Conservation (phyloP, 495 filamentous ascomycete genomes). For the Staphylotrichum tortipilum region DNA sequence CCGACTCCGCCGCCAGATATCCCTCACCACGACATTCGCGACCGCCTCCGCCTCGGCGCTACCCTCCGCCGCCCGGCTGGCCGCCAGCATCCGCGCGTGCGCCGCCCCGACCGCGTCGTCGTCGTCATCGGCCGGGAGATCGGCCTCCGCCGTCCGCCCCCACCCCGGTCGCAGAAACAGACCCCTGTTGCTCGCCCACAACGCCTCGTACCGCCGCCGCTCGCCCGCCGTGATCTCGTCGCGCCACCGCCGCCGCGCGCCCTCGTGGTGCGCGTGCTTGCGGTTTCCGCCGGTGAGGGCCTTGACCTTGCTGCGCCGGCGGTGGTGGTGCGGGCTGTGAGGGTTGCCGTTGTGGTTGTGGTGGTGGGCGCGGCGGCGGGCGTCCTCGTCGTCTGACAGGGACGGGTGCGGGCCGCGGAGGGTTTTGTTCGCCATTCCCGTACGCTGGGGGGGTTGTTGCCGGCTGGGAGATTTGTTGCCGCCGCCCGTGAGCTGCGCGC, state of each 20-base stretch:
- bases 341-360: too few relatives aligned
- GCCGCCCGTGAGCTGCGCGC: conserved; percentile 38
- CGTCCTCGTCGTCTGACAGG: conserved; percentile 48
- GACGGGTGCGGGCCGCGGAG: conserved; percentile 52
- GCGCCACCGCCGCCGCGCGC: conserved; percentile 74
- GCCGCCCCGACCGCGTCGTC: not conserved
- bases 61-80: conserved; percentile 9
- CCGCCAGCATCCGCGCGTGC: conserved; percentile 1
- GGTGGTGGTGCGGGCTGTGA: conserved; percentile 38
- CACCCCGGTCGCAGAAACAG: conserved; percentile 28
- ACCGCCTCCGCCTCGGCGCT: conserved; percentile 46
- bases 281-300: conserved; percentile 24
- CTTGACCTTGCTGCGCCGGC: conserved; percentile 30
- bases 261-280: conserved; percentile 80
- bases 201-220: conserved; percentile 86
- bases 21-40: conserved; percentile 68
- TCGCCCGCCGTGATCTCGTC: conserved; percentile 68
- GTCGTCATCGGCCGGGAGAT: too few relatives aligned
- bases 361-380: conserved; percentile 28
- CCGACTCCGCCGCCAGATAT: conserved; percentile 76
- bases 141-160: too few relatives aligned
- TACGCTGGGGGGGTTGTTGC: conserved; percentile 10
- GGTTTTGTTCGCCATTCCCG: conserved; percentile 58
- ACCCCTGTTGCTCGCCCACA: conserved; percentile 91
- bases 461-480: conserved; percentile 48